Base-by-base conservation (phyloP, 805 yeast species). In the Cyberlindnera bimundalis region DNA sequence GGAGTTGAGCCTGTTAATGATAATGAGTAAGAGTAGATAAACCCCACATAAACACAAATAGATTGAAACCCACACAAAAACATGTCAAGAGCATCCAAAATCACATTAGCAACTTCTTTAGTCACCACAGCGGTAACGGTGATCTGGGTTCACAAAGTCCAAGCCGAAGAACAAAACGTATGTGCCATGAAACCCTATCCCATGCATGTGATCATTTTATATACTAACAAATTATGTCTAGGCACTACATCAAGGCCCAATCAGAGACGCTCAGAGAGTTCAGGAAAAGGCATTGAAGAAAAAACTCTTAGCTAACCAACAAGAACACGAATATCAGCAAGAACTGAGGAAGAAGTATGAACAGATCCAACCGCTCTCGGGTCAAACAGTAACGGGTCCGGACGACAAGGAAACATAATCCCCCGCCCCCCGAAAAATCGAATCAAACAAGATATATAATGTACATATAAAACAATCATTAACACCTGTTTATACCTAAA, bases 221-320 rank as follows among this genome's bases (percentile, higher is more conserved):
- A 32, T 21, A 42, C 50, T 48, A 44, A 47, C 51, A 25, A 17
- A 8, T 1, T 16, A 7, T 10, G 16, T 4, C n/a, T 20, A 71
- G 77, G 81, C 83, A 2, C 66, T 86, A 33, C 81, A 83, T 54
- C 85, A 77, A 52, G 96, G 96, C 1, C 96, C 96, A 5, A 77
- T 84, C 53, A 84, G 84, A 53, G 96, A 87, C 59, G 88, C 89
- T 2, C 74, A 74, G 54, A 60, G 70, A 42, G 48, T 57, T 58
- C 56, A 48, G 62, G 65, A 52, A 60, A 65, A 47, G 57, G 67
- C 54, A 50, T 61, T 34, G 43, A 54, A 49, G 44, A 58, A 49
- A 47, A 53, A 42, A 47, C 60, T 51, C 44, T 51, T 43, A 10
- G 51, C 74, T 30, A 85, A 85, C 59, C 70, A 78, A 42, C 61